These are phyloP conservation scores for Aschersonia sp. DNA, from an alignment of 2,329 filamentous ascomycete species.

Conservation along the genomic window DNA sequence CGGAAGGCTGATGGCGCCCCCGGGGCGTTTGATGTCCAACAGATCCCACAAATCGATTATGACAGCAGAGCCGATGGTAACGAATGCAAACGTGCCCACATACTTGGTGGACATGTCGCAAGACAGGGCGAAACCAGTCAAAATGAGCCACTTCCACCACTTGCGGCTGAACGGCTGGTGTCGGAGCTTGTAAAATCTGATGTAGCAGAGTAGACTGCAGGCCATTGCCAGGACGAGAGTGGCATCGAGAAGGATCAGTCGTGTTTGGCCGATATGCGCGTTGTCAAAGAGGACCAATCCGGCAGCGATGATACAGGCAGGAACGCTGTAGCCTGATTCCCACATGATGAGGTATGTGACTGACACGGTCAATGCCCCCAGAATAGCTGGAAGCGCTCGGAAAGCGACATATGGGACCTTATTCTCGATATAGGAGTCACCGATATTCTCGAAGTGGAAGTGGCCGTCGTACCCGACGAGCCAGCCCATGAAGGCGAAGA, in stretches of 20 bases:
- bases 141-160: constrained; percentile 99
- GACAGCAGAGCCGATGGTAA: constrained; percentile 90
- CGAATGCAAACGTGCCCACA: constrained; percentile 89
- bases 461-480: constrained; percentile 91
- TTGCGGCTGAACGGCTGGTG: constrained; percentile 83
- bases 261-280: constrained; percentile 90
- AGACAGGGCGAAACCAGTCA: constrained; percentile 87
- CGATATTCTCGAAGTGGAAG: constrained; percentile 98
- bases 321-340: constrained; percentile 95
- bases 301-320: constrained; percentile 76
- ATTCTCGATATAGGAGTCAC: constrained; percentile 93
- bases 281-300: constrained; percentile 89
- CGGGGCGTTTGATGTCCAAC: constrained; percentile 72
- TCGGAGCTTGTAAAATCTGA: constrained; percentile 93
- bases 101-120: constrained; percentile 99
- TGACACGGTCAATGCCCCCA: constrained; percentile 87
- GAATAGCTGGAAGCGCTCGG: constrained; percentile 78
- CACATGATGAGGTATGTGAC: constrained; percentile 97
- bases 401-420: constrained; percentile 96
- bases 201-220: constrained; percentile 81
- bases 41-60: constrained; percentile 91
- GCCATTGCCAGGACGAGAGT: constrained; percentile 94
- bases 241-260: constrained; percentile 86
- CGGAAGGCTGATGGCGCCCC: constrained; percentile 63
- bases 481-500: constrained; percentile 96